phyloP scores from a whole-genome alignment of 371 early-diverging fungal species.

The Blakeslea trispora region DNA sequence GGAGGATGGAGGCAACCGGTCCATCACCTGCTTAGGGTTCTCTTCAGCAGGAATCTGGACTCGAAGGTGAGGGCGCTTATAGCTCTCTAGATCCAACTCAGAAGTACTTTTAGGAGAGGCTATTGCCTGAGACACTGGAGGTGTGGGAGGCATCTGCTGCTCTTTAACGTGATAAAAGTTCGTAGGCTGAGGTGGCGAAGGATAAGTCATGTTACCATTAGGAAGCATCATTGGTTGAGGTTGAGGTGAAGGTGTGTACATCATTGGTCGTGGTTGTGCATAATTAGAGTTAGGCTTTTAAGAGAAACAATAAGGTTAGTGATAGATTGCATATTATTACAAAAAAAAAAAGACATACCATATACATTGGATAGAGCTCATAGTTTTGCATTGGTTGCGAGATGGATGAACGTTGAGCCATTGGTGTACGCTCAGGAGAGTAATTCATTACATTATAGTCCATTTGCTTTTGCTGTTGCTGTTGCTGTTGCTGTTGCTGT shows the following conservation, averaged over 20 bases:
- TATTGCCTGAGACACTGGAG: conserved; percentile 9
- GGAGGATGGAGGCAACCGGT: conserved; percentile 1
- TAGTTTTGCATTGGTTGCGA: conserved; percentile 13
- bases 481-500: conserved; percentile 15
- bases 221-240: conserved; percentile 15
- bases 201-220: conserved; percentile 20
- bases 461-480: conserved; percentile 14
- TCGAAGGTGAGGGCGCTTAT: conserved; percentile 46
- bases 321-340: conserved; percentile 9
- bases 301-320: background rate
- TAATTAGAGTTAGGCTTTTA: conserved; percentile 12
- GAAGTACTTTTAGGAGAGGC: conserved; percentile 11
- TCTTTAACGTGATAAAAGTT: conserved; percentile 12
- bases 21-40: conserved; percentile 1
- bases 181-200: conserved; percentile 28
- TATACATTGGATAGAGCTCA: conserved; percentile 25
- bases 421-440: background rate
- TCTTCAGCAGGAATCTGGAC: conserved; percentile 42
- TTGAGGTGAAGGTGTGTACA: conserved; percentile 12
- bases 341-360: conserved; percentile 9
- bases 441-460: conserved; percentile 27
- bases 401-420: conserved; percentile 10
- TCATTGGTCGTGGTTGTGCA: conserved; percentile 10
- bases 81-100: conserved; percentile 7
- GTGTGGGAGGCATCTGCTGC: background rate